Evolutionary conservation across 1,284 basidiomycete species (phyloP).

Genomic region (Ganoderma lucidum): DNA sequence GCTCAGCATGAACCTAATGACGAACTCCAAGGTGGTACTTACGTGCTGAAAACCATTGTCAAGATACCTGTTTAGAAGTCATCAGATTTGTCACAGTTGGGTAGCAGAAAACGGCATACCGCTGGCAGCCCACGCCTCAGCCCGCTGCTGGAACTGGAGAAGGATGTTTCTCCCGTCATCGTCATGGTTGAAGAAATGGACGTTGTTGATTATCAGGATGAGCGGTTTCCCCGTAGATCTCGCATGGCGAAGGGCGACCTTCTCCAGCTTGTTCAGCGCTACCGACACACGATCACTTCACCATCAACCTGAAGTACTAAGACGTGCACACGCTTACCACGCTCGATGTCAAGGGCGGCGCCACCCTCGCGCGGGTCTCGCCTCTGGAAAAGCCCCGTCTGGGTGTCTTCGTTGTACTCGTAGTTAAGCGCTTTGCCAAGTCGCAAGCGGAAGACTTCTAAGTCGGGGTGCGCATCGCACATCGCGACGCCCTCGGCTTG

Average conservation of each 20-base stretch:
- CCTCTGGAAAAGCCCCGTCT: conserved; percentile 80
- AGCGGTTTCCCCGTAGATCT: conserved; percentile 68
- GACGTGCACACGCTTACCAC: conserved; percentile 52
- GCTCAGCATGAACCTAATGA: neutral
- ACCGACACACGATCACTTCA: conserved; percentile 3
- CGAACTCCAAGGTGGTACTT: conserved; percentile 38
- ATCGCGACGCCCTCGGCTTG: conserved; percentile 73
- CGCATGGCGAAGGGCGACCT: conserved; percentile 78
- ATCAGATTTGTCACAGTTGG: neutral
- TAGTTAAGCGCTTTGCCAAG: conserved; percentile 84
- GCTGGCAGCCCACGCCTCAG: conserved; percentile 85
- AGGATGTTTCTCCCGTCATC: conserved; percentile 81
- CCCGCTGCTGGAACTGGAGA: conserved; percentile 84
- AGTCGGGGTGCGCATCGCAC: conserved; percentile 68
- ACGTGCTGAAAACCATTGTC: conserved; percentile 84
- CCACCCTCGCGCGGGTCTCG: conserved; percentile 87
- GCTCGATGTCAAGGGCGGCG: conserved; percentile 83
- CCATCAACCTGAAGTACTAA: too few relatives aligned
- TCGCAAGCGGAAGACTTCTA: conserved; percentile 81
- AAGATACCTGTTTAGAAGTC: conserved; percentile 61
- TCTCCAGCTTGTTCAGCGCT: conserved; percentile 87
- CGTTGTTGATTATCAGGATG: conserved; percentile 80
- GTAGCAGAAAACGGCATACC: conserved; percentile 50
- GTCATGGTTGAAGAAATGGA: conserved; percentile 84
- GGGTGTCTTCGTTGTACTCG: conserved; percentile 84